Evolutionary conservation across 768 basidiomycete species (phyloP).

Genomic region (Amanita pseudoporphyria): DNA sequence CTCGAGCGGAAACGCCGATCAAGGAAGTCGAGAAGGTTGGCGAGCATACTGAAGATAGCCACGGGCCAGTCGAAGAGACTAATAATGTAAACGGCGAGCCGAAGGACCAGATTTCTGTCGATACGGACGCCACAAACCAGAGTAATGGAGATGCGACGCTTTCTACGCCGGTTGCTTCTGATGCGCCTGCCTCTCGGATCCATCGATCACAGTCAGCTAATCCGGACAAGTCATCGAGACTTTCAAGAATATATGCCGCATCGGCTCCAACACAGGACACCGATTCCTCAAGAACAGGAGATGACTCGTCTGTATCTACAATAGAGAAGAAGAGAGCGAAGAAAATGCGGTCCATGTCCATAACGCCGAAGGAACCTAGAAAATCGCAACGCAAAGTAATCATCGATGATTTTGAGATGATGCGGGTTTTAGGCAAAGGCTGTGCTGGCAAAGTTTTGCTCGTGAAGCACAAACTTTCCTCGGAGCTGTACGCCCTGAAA

Average conservation of each 20-base stretch:
- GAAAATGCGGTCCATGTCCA: conserved; percentile 28
- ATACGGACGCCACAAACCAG: conserved; percentile 9
- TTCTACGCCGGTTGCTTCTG: conserved; percentile 29
- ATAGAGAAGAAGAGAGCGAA: conserved; percentile 17
- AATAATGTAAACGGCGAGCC: conserved; percentile 4
- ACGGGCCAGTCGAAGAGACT: not conserved
- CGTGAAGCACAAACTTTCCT: conserved; percentile 67
- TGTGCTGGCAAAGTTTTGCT: conserved; percentile 96
- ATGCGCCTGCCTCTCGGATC: conserved; percentile 33
- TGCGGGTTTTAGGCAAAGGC: conserved; percentile 93
- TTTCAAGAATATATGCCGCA: conserved; percentile 50
- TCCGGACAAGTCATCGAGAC: conserved; percentile 49
- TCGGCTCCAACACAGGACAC: conserved; percentile 40
- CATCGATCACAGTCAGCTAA: conserved; percentile 79
- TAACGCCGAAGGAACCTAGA: conserved; percentile 38
- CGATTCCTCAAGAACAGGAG: conserved; percentile 52
- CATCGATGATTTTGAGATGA: conserved; percentile 94
- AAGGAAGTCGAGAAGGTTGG: not conserved
- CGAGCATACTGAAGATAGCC: not conserved
- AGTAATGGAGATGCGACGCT: conserved; percentile 14
- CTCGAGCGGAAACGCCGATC: not conserved
- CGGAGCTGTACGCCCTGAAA: conserved; percentile 84
- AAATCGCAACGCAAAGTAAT: conserved; percentile 66
- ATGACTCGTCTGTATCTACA: conserved; percentile 66
- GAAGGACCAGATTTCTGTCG: conserved; percentile 25